These are phyloP conservation scores for Calonectria leucothoes DNA, from an alignment of 2,329 filamentous ascomycete genomes.

Conservation along the genomic window DNA sequence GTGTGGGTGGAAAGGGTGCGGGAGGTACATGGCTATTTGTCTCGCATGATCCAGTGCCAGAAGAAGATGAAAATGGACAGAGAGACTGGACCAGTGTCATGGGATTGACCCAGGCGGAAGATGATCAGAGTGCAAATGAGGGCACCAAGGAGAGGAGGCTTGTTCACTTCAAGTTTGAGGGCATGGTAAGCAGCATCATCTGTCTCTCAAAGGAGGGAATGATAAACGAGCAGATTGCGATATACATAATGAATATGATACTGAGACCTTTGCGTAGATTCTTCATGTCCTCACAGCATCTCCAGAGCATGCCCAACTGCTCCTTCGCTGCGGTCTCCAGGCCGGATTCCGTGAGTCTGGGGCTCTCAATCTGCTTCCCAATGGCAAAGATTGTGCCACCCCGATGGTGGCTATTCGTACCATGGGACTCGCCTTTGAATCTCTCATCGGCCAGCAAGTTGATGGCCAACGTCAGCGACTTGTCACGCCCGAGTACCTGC, in stretches of 20 bases:
- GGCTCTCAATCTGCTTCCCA: conserved; percentile 72
- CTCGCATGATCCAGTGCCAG: conserved; percentile 78
- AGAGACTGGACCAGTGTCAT: conserved; percentile 47
- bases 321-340: conserved; percentile 80
- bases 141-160: conserved; percentile 55
- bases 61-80: conserved; percentile 39
- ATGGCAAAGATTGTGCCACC: conserved; percentile 49
- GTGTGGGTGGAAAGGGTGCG: conserved; percentile 85
- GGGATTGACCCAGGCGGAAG: conserved; percentile 38
- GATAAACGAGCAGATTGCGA: not conserved
- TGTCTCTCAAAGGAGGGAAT: not conserved
- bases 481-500: conserved; percentile 76
- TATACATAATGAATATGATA: conserved; percentile 8
- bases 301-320: conserved; percentile 76
- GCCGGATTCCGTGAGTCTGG: conserved; percentile 94
- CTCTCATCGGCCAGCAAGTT: conserved; percentile 73
- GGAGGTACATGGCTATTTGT: conserved; percentile 89
- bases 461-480: conserved; percentile 56
- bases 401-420: conserved; percentile 90
- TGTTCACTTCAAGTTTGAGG: conserved; percentile 93
- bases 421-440: conserved; percentile 84
- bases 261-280: conserved; percentile 68
- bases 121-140: conserved; percentile 35
- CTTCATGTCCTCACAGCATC: conserved; percentile 88
- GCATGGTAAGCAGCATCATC: conserved; percentile 77